Percentiles rank a stretch among this genome's conserved stretches.
Conservation (phyloP, 129 eudicot genomes). For the Solidago caesia region DNA sequence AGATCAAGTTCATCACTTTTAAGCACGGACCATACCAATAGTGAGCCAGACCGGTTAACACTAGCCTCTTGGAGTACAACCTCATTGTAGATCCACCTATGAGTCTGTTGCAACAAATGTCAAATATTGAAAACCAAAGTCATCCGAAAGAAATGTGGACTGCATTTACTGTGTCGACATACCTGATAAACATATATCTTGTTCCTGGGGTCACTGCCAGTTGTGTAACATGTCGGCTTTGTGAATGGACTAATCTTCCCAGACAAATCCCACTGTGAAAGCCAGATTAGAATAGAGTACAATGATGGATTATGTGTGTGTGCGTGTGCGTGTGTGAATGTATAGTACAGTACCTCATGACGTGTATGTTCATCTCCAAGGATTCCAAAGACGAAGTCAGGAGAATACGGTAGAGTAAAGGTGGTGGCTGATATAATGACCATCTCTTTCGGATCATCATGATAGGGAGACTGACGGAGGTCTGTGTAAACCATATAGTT, state of each 20-base stretch:
- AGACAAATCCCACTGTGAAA: background rate
- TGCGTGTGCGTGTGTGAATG: background rate
- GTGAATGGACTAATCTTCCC: background rate
- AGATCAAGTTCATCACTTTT: background rate
- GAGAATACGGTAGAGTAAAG: background rate
- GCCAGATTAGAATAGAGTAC: background rate
- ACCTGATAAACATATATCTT: background rate
- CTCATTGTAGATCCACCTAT: background rate
- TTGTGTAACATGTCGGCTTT: background rate
- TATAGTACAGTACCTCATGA: background rate
- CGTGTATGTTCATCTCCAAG: background rate
- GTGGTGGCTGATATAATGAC: background rate
- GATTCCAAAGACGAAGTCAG: background rate
- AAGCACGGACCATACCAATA: background rate
- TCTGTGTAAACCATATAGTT: background rate
- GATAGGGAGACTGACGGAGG: background rate
- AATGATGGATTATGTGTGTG: no score
- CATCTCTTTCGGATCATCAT: background rate
- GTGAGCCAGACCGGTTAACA: conserved; percentile 1
- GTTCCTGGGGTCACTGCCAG: background rate
- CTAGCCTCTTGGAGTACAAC: background rate
- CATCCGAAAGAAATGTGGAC: no score
- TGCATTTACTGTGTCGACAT: background rate
- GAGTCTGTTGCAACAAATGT: background rate
- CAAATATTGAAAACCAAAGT: background rate